phyloP scores from a whole-genome alignment of 2,329 filamentous ascomycete species.

The Pseudogymnoascus sp. region DNA sequence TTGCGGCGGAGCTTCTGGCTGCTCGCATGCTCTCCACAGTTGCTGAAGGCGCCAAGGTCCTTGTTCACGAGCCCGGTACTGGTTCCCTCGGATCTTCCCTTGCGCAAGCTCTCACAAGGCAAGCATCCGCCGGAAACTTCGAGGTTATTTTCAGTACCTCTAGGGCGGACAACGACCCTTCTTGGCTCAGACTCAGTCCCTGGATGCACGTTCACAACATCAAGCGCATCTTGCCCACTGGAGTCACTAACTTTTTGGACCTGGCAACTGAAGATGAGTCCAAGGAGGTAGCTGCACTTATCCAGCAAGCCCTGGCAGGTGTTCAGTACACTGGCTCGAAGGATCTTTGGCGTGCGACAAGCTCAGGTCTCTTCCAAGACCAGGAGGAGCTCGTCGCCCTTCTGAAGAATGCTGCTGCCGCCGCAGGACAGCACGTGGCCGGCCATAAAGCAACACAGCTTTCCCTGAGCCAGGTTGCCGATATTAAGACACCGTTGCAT shows the following conservation, averaged over 20 bases:
- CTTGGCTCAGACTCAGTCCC: constrained; percentile 13
- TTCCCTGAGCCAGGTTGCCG: constrained; percentile 12
- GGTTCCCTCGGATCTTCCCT: constrained; percentile 11
- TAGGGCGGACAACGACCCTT: constrained; percentile 10
- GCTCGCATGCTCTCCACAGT: constrained; percentile 6
- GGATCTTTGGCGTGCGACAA: constrained; percentile 13
- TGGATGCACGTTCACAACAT: constrained; percentile 12
- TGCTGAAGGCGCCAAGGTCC: constrained; percentile 3
- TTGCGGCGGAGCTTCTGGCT: constrained; percentile 8
- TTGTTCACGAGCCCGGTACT: constrained; percentile 12
- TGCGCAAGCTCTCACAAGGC: constrained; percentile 11
- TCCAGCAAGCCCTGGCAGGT: constrained; percentile 12
- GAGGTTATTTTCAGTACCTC: constrained; percentile 12
- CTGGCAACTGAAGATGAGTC: constrained; percentile 10
- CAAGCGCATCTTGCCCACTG: constrained; percentile 11
- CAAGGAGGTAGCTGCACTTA: constrained; percentile 12
- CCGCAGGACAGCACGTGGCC: constrained; percentile 11
- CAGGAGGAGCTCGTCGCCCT: constrained; percentile 11
- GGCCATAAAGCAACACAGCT: constrained; percentile 11
- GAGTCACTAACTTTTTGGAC: constrained; percentile 6
- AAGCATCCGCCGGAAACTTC: constrained; percentile 11
- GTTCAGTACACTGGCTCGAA: constrained; percentile 13
- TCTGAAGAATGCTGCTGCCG: constrained; percentile 12
- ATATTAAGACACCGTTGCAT: constrained; percentile 10
- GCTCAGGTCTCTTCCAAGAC: constrained; percentile 13